Evolutionary conservation across 305 asterid genomes (phyloP).

Genomic region (Ajuga reptans): DNA sequence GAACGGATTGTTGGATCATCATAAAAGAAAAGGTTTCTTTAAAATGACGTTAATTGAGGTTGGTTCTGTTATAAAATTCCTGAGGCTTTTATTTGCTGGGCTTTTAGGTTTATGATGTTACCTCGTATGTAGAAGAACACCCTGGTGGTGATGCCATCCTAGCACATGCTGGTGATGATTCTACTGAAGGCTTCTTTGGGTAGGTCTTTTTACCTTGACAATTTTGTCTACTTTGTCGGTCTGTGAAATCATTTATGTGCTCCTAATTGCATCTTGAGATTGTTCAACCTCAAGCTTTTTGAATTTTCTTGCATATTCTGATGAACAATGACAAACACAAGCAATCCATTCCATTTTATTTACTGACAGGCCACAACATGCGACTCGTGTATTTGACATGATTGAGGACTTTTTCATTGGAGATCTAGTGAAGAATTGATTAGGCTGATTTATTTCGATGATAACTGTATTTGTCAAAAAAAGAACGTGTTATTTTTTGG

Average conservation of each 20-base stretch:
- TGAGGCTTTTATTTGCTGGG: background rate
- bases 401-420: conserved; percentile 76
- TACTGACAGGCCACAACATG: conserved; percentile 78
- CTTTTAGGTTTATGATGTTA: conserved; percentile 77
- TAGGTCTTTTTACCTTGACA: conserved; percentile 21
- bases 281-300: background rate
- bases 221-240: background rate
- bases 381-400: conserved; percentile 78
- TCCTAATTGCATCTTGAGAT: background rate
- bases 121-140: conserved; percentile 89
- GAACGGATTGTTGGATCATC: conserved; percentile 92
- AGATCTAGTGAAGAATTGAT: conserved; percentile 21
- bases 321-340: background rate
- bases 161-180: conserved; percentile 80
- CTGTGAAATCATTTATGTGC: background rate
- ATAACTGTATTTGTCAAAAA: too few species aligned
- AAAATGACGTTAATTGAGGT: background rate
- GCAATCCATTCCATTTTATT: background rate
- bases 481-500: too few species aligned
- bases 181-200: conserved; percentile 88
- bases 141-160: conserved; percentile 96
- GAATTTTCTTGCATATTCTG: background rate
- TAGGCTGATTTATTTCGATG: too few species aligned
- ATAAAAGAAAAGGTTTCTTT: conserved; percentile 70
- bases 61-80: background rate